phyloP scores from a whole-genome alignment of 805 yeast genomes.

The Candida ficus region DNA sequence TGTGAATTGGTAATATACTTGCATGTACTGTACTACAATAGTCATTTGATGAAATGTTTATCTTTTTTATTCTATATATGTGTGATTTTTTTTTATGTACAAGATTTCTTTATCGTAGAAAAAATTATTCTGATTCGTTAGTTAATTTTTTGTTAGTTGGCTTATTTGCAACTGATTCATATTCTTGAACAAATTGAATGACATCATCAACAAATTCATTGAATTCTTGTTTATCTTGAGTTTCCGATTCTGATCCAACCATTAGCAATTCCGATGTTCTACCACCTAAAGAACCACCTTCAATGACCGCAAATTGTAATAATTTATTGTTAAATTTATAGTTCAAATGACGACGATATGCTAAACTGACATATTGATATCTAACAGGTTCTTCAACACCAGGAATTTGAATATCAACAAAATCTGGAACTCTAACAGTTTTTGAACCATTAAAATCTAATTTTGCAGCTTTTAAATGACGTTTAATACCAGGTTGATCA shows the following conservation, averaged over 20 bases:
- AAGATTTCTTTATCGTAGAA: too few species aligned
- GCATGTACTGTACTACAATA: too few species aligned
- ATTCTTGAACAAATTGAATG: slow-evolving; percentile 13
- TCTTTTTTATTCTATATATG: background rate
- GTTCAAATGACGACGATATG: slow-evolving; percentile 41
- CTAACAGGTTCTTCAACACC: slow-evolving; percentile 32
- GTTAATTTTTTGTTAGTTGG: too few species aligned
- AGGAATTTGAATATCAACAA: slow-evolving; percentile 32
- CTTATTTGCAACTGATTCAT: slow-evolving; percentile 1
- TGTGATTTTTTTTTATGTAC: background rate
- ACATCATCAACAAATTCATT: slow-evolving; percentile 16
- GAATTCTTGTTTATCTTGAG: slow-evolving; percentile 15
- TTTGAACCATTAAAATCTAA: slow-evolving; percentile 36
- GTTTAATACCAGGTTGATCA: slow-evolving; percentile 37
- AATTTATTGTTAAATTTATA: slow-evolving; percentile 30
- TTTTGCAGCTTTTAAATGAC: slow-evolving; percentile 33
- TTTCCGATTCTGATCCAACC: slow-evolving; percentile 24
- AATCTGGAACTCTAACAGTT: slow-evolving; percentile 34
- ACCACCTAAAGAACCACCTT: slow-evolving; percentile 59
- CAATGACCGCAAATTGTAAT: slow-evolving; percentile 41
- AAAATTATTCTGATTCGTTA: too few species aligned
- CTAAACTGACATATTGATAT: slow-evolving; percentile 40
- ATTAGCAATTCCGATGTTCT: slow-evolving; percentile 44
- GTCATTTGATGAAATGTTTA: background rate
- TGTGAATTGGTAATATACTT: slow-evolving; percentile 70